A percentile compares a stretch with the other conserved stretches of the same genome.
Evolutionary conservation across 257 asterid genomes (phyloP).

Genomic region (Solanum verrucosum): DNA sequence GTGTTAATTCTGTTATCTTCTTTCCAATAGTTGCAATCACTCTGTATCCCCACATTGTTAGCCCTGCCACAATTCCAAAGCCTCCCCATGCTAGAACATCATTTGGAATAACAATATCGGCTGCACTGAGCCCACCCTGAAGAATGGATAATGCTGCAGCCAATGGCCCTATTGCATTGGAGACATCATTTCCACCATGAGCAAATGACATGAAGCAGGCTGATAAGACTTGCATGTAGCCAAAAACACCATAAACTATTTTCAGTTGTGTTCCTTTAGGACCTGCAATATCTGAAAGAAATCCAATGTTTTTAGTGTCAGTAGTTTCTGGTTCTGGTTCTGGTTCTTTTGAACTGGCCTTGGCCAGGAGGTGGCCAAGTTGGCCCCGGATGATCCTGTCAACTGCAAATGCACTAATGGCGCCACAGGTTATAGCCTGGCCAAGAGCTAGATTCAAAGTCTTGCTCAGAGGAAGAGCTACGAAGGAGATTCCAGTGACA

Average conservation of each 20-base stretch:
- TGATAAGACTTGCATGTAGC: constrained; percentile 83
- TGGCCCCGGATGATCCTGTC: constrained; percentile 53
- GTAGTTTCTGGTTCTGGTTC: constrained; percentile 30
- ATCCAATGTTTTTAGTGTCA: constrained; percentile 32
- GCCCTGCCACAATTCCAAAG: constrained; percentile 90
- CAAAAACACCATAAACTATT: constrained; percentile 86
- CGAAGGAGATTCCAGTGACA: constrained; percentile 60
- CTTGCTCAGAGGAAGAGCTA: constrained; percentile 78
- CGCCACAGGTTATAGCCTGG: constrained; percentile 69
- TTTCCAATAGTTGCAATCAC: constrained; percentile 87
- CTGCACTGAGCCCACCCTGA: constrained; percentile 62
- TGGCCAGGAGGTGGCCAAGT: constrained; percentile 77
- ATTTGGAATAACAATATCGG: constrained; percentile 57
- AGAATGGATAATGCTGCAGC: constrained; percentile 85
- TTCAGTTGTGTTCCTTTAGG: constrained; percentile 83
- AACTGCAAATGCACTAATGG: constrained; percentile 51
- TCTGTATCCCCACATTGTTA: constrained; percentile 77
- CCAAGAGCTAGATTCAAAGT: constrained; percentile 28
- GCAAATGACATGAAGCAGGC: constrained; percentile 99
- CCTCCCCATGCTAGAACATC: constrained; percentile 97
- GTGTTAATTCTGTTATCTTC: constrained; percentile 88
- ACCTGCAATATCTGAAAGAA: constrained; percentile 84
- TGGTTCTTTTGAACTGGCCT: constrained; percentile 22
- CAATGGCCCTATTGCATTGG: constrained; percentile 87
- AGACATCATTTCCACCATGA: constrained; percentile 96